A percentile compares a stretch with the other conserved stretches of the same genome.
phyloP scores from a whole-genome alignment of 225 moss, liverwort and hornwort species.

The Takakia lepidozioides region DNA sequence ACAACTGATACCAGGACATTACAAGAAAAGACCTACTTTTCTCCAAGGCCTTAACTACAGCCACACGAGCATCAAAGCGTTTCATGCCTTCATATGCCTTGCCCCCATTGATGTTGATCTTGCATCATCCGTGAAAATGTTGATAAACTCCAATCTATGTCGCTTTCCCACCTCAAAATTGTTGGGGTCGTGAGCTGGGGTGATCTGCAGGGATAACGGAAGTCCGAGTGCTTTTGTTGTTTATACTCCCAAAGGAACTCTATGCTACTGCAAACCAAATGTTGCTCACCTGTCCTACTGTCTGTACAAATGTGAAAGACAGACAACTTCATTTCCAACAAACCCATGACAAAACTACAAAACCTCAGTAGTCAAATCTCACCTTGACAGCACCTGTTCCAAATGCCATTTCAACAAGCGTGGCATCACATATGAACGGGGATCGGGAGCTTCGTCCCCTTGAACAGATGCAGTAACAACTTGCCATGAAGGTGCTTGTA shows the following conservation, averaged over 20 bases:
- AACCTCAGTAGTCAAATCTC: no score
- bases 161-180: conserved; percentile 83
- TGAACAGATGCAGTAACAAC: conserved; percentile 85
- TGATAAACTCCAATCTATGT: conserved; percentile 80
- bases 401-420: conserved; percentile 80
- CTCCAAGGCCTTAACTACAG: conserved; percentile 62
- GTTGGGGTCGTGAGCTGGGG: conserved; percentile 90
- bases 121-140: conserved; percentile 90
- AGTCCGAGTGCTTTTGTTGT: no score
- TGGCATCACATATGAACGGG: conserved; percentile 63
- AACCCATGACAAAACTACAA: no score
- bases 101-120: conserved; percentile 81
- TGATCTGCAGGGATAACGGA: conserved; percentile 67
- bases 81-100: conserved; percentile 64
- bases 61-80: conserved; percentile 76
- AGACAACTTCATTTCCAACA: no score
- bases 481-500: conserved; percentile 87
- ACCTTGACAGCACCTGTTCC: conserved; percentile 99
- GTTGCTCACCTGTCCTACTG: no score
- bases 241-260: no score
- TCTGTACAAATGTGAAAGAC: no score
- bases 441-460: conserved; percentile 68
- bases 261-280: no score
- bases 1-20: no score
- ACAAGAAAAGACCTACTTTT: no score